Percentiles rank a stretch among this genome's conserved stretches.
Evolutionary conservation across 331 rosid species (phyloP).

Genomic region (Acacia pycnantha): DNA sequence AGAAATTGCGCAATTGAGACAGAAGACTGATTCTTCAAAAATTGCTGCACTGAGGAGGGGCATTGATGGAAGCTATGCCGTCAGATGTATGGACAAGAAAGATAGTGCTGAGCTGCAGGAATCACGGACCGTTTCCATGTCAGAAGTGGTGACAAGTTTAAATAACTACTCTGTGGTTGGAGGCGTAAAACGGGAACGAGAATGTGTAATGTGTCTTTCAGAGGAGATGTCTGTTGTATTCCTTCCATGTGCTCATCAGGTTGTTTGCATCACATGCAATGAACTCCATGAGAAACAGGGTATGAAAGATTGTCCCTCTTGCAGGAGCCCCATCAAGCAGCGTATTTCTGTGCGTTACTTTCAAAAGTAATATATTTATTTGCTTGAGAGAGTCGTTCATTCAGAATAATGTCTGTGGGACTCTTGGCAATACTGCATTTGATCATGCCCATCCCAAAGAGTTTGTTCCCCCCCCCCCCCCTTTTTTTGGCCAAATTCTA

Average conservation of each 20-base stretch:
- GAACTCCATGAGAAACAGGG: conserved; percentile 95
- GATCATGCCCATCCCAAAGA: conserved; percentile 36
- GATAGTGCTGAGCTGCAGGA: conserved; percentile 37
- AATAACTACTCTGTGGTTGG: conserved; percentile 48
- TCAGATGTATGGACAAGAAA: conserved; percentile 41
- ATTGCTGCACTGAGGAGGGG: conserved; percentile 91
- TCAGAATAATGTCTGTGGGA: conserved; percentile 41
- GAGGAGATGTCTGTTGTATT: conserved; percentile 95
- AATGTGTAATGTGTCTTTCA: conserved; percentile 94
- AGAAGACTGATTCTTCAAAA: conserved; percentile 70
- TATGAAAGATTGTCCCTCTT: conserved; percentile 92
- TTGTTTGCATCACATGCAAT: conserved; percentile 86
- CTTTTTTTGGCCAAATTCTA: background rate
- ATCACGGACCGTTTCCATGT: conserved; percentile 32
- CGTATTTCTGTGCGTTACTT: conserved; percentile 72
- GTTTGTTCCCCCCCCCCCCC: background rate
- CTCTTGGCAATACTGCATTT: conserved; percentile 52
- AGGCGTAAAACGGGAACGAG: conserved; percentile 80
- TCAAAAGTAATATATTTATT: conserved; percentile 37
- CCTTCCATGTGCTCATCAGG: conserved; percentile 94
- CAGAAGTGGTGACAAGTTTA: conserved; percentile 43
- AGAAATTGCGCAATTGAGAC: conserved; percentile 75
- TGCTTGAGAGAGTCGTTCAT: conserved; percentile 37
- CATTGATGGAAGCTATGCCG: conserved; percentile 67
- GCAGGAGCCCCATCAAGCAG: conserved; percentile 81